Evolutionary conservation across 116 monocot genomes (phyloP).

Genomic region (Iris pallida): DNA sequence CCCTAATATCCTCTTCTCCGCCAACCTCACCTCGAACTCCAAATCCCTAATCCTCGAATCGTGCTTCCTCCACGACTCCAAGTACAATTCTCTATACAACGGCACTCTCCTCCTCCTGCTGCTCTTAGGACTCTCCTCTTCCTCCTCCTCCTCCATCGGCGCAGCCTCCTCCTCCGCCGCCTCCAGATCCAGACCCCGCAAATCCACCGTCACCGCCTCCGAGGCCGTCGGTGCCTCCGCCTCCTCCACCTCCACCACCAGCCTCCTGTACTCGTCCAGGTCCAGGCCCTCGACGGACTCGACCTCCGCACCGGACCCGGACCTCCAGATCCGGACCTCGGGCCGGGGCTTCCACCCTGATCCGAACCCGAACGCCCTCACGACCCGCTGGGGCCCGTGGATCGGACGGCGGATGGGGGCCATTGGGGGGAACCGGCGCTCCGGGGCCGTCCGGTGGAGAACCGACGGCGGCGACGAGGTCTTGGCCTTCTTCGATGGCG

Average conservation of each 20-base stretch:
- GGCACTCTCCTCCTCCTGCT: background rate
- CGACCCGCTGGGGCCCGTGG: conserved; percentile 13
- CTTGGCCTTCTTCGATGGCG: conserved; percentile 13
- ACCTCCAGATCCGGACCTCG: background rate
- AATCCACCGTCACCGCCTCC: background rate
- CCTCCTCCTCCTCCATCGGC: conserved; percentile 2
- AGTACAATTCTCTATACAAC: conserved; percentile 9
- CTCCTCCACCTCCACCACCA: conserved; percentile 7
- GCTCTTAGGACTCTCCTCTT: background rate
- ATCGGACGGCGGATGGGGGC: conserved; percentile 1
- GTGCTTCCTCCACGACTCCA: background rate
- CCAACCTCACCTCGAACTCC: conserved; percentile 6
- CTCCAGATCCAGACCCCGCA: background rate
- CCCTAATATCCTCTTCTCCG: conserved; percentile 2
- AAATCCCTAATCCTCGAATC: background rate
- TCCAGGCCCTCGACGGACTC: background rate
- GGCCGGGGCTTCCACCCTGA: background rate
- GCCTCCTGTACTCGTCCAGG: conserved; percentile 6
- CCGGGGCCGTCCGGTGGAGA: background rate
- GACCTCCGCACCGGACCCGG: background rate
- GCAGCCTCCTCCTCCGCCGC: background rate
- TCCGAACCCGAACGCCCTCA: conserved; percentile 3
- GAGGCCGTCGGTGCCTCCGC: background rate
- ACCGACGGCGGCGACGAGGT: background rate
- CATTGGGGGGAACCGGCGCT: background rate